Base-by-base conservation (phyloP, 441 rosid species). In the Manihot esculenta region DNA sequence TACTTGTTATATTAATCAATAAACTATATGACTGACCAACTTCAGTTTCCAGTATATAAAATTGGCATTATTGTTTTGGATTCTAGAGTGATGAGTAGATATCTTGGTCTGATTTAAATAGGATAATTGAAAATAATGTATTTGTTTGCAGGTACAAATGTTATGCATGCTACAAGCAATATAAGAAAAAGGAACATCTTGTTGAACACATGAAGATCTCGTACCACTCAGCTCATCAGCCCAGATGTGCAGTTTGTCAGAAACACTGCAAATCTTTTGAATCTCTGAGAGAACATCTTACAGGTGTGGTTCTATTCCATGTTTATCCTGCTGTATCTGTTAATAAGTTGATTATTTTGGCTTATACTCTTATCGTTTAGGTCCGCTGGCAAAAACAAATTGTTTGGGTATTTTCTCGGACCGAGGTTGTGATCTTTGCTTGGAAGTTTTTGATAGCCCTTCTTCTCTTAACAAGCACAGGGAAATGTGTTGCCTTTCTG, bases 181-280 rank as follows among this genome's bases (percentile, higher is more conserved):
- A 79, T 68, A 88, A 85, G 72, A 84, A 84, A 76, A 82, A 84
- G 62, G 80, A 81, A 59, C 93, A 89, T 80, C 93, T 89, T 23
- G 82, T 88, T 18, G 92, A 85, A 79, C 97, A 89, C 82, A 86
- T 91, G 91, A 89, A 84, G 77, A 73, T 68, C 67, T 79, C 91
- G 7, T 83, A 70, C 78, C 97, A 88, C 74, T 88, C 93, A 3
- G 79, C 73, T 72, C 95, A 87, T 80, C 86, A 89, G 79, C 93
- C 97, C 64, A 76, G 69, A 50, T 89, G 93, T 62, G 78, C 70
- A 38, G 87, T 85, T 64, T 92, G 95, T 74, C 74, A 71, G 35
- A 92, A 92, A 77, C 93, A 88, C 75, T 84, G 86, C 74, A 80
- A 78, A 82, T 88, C 87, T 30, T 83, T 84, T 56, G 93, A 91